Base-by-base conservation (phyloP, 1,284 basidiomycete genomes). In the Butyriboletus regius region DNA sequence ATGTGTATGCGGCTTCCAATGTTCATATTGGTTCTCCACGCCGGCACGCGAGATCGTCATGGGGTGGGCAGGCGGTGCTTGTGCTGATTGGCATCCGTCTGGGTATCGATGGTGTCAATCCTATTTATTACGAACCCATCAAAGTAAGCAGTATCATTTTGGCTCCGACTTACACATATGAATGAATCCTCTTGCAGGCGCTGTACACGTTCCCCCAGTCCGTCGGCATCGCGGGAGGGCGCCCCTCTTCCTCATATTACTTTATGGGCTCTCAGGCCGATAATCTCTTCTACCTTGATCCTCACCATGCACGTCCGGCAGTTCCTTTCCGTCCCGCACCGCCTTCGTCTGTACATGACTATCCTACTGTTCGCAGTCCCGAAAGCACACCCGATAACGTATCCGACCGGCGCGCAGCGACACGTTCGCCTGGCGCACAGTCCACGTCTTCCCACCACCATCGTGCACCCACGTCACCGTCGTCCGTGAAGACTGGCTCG, bases 221-320 rank as follows among this genome's bases (percentile, higher is more conserved):
- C 3, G 88, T 97, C 35, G 95, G 95, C 39, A 97, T 98, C 53
- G 91, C 94, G 0, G 95, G 95, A 40, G 95, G 95, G 4, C 79
- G 94, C 26, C 95, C 95, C 0, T 88, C 88, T 20, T 95, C 91
- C 0, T 97, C 92, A 0, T 98, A 97, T 68, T 98, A 98, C 71
- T 98, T 98, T 67, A 88, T 98, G 45, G 95, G 92, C 13, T 80
- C 84, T 0, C 95, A 98, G 65, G 87, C 83, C 4, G 86, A 92
- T 57, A 87, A 82, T 46, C 75, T 96, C 7, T 95, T 97, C 70
- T 98, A 98, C 65, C 86, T 98, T 43, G 95, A 98, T 67, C 95
- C 95, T 0, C 95, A 98, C 65, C 84, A 95, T 61, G 79, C 91
- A 0, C 81, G 93, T 7, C 81, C 90, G 0, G 77, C 91, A 0